Evolutionary conservation across 768 basidiomycete species (phyloP).

Genomic region (Galerina marginata): DNA sequence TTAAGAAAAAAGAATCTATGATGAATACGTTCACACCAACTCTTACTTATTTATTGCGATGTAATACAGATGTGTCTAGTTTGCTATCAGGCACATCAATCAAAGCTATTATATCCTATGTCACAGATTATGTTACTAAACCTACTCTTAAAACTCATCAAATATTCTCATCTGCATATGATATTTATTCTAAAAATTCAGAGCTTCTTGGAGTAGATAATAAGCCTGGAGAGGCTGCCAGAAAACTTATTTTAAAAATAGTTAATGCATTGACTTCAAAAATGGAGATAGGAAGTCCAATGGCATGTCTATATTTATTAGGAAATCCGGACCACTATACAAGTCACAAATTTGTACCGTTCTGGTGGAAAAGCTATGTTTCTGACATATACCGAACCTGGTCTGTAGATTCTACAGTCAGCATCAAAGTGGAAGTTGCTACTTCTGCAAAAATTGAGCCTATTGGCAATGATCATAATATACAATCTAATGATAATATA

Average conservation of each 20-base stretch:
- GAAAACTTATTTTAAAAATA: constrained; percentile 28
- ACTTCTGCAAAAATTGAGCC: too few species aligned
- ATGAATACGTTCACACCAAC: neutral
- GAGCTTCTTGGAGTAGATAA: constrained; percentile 7
- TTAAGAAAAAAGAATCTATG: constrained; percentile 32
- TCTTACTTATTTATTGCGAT: neutral
- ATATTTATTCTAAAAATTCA: constrained; percentile 17
- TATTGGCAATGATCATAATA: too few species aligned
- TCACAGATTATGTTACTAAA: constrained; percentile 38
- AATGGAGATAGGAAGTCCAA: constrained; percentile 35
- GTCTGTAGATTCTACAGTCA: too few species aligned
- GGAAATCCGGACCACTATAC: constrained; percentile 6
- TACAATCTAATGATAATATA: too few species aligned
- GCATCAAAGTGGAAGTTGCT: too few species aligned
- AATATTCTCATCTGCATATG: constrained; percentile 23
- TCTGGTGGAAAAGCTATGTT: constrained; percentile 34
- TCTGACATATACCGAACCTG: neutral
- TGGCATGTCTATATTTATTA: constrained; percentile 26
- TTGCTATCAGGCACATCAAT: constrained; percentile 39
- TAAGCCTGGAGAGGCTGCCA: too few species aligned
- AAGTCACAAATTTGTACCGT: constrained; percentile 31
- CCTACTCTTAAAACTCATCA: constrained; percentile 18
- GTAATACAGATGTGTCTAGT: neutral
- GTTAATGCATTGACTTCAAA: constrained; percentile 34
- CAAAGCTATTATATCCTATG: constrained; percentile 37